Evolutionary conservation across 495 filamentous ascomycete genomes (phyloP).

Genomic region (Aspergillus leporis): DNA sequence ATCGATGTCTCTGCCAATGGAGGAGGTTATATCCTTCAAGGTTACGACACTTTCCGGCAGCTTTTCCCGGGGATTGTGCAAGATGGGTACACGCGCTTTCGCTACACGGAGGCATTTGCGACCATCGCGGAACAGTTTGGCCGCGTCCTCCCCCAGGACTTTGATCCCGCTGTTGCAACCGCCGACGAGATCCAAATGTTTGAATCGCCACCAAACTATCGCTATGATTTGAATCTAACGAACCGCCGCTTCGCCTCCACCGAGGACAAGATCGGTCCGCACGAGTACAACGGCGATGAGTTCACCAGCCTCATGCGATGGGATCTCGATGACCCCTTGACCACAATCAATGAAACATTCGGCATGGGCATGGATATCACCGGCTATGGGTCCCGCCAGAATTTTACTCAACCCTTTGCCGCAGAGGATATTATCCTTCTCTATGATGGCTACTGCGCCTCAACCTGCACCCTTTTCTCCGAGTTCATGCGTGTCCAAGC

Average conservation of each 20-base stretch:
- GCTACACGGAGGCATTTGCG: neutral
- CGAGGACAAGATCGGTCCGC: neutral
- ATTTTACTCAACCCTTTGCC: neutral
- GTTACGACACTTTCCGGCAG: neutral
- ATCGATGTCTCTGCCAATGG: neutral
- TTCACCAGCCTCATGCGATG: neutral
- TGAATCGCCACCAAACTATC: neutral
- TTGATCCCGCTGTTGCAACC: neutral
- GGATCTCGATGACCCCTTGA: neutral
- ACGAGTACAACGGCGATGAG: neutral
- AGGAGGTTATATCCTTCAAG: neutral
- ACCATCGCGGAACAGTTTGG: neutral
- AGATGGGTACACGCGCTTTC: neutral
- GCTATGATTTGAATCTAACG: neutral
- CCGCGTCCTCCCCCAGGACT: neutral
- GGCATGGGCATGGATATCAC: slow-evolving; percentile 5
- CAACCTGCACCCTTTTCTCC: slow-evolving; percentile 57
- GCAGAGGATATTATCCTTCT: slow-evolving; percentile 7
- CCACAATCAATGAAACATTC: neutral
- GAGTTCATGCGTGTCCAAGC: slow-evolving; percentile 51
- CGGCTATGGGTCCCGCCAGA: neutral
- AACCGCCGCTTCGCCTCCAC: neutral
- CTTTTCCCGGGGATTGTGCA: slow-evolving; percentile 1
- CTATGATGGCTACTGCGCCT: slow-evolving; percentile 60
- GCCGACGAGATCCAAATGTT: slow-evolving; percentile 1